Conservation (phyloP, 176 grass and related monocot species). For the Carex kokanica region DNA sequence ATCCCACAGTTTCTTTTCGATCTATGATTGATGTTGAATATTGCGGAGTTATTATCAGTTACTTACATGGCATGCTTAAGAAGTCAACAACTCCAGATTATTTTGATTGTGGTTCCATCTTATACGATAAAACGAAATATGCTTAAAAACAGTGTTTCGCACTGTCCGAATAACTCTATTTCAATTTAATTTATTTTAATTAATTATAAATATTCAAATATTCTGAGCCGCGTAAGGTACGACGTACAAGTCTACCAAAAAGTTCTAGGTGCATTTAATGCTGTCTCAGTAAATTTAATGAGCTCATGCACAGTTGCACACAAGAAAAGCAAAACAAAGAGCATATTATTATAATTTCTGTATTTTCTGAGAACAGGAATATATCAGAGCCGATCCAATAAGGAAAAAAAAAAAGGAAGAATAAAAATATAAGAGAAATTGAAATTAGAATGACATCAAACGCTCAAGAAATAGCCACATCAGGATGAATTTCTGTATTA, state of each 20-base stretch:
- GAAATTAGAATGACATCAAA: neutral
- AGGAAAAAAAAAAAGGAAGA: neutral
- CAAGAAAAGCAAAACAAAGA: neutral
- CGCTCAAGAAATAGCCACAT: neutral
- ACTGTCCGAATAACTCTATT: too few relatives aligned
- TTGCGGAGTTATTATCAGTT: too few relatives aligned
- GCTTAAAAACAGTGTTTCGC: too few relatives aligned
- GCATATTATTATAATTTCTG: too few relatives aligned
- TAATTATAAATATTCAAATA: too few relatives aligned
- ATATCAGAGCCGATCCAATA: neutral
- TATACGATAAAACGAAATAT: too few relatives aligned
- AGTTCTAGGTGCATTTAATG: constrained; percentile 1
- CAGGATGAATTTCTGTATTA: neutral
- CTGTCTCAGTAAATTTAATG: constrained; percentile 5
- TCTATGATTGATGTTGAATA: too few relatives aligned
- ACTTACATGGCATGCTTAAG: too few relatives aligned
- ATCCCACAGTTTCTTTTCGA: too few relatives aligned
- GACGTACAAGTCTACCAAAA: neutral
- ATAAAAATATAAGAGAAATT: neutral
- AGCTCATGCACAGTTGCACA: neutral
- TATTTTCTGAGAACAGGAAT: neutral
- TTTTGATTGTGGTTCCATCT: too few relatives aligned
- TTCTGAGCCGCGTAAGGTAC: neutral
- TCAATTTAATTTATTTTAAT: too few relatives aligned
- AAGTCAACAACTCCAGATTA: too few relatives aligned